Conservation (phyloP, 257 asterid genomes). For the Rhazya stricta region DNA sequence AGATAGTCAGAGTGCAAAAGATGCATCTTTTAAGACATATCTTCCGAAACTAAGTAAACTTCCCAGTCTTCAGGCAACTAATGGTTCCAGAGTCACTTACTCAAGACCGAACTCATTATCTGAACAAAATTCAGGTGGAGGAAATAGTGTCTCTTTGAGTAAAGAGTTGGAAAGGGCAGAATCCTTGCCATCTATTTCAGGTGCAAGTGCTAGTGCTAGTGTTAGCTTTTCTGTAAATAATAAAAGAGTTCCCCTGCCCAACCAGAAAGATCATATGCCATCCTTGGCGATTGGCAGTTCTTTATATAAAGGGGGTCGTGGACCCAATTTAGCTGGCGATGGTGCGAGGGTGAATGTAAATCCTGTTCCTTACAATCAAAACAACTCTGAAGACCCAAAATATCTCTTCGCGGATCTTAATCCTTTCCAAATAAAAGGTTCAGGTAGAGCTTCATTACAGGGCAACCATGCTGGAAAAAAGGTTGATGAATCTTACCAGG, state of each 20-base stretch:
- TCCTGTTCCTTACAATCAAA: constrained; percentile 59
- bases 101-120: constrained; percentile 23
- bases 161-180: constrained; percentile 44
- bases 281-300: constrained; percentile 58
- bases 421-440: constrained; percentile 82
- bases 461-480: constrained; percentile 43
- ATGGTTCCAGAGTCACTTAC: constrained; percentile 30
- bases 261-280: constrained; percentile 49
- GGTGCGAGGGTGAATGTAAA: constrained; percentile 64
- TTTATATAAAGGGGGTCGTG: constrained; percentile 66
- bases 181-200: constrained; percentile 27
- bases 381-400: constrained; percentile 63
- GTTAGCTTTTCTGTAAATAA: constrained; percentile 57
- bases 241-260: constrained; percentile 38
- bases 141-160: constrained; percentile 30
- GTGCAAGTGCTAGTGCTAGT: constrained; percentile 39
- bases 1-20: constrained; percentile 68
- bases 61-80: constrained; percentile 39
- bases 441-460: constrained; percentile 51
- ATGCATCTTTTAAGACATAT: constrained; percentile 49
- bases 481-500: constrained; percentile 50
- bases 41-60: constrained; percentile 46
- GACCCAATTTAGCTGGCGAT: constrained; percentile 62
- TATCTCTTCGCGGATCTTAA: constrained; percentile 92
- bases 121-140: constrained; percentile 34